Conservation (phyloP, 2,329 filamentous ascomycete species). For the Cryphonectria carpinicola region DNA sequence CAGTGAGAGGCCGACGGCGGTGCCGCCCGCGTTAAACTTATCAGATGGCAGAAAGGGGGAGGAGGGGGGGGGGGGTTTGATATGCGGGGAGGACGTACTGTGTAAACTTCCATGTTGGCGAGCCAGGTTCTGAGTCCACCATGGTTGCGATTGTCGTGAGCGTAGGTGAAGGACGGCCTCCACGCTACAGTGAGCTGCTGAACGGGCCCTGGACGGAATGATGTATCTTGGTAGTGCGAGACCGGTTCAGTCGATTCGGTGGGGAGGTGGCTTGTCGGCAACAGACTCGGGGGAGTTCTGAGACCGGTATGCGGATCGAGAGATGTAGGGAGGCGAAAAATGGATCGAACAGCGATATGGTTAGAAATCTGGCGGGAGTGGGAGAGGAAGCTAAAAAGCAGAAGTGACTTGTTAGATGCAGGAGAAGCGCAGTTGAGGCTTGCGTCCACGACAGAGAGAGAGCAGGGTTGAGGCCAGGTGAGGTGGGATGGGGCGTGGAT, state of each 20-base stretch:
- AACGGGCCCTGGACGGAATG: constrained; percentile 15
- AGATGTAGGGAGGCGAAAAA: constrained; percentile 23
- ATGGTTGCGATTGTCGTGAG: constrained; percentile 62
- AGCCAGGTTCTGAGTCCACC: constrained; percentile 93
- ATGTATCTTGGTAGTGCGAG: constrained; percentile 17
- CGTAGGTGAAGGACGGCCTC: constrained; percentile 35
- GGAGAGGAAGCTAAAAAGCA: constrained; percentile 28
- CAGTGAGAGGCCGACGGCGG: neutral
- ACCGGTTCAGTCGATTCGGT: constrained; percentile 19
- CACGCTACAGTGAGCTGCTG: constrained; percentile 32
- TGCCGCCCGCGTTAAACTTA: neutral
- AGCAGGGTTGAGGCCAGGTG: constrained; percentile 12
- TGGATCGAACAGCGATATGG: neutral
- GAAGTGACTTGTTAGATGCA: constrained; percentile 20
- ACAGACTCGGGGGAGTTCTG: constrained; percentile 19
- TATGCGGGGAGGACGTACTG: constrained; percentile 68
- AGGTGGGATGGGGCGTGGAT: constrained; percentile 7
- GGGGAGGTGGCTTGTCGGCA: constrained; percentile 12
- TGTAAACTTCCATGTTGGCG: constrained; percentile 99
- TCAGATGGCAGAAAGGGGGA: neutral
- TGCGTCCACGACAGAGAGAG: constrained; percentile 1
- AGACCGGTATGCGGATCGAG: constrained; percentile 21
- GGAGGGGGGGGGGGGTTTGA: neutral
- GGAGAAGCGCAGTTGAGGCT: constrained; percentile 22
- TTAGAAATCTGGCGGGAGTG: neutral